A percentile compares a stretch with the other conserved stretches of the same genome.
These are phyloP conservation scores for Fusarium sp. DNA, from an alignment of 2,329 filamentous ascomycete genomes.

Conservation along the genomic window DNA sequence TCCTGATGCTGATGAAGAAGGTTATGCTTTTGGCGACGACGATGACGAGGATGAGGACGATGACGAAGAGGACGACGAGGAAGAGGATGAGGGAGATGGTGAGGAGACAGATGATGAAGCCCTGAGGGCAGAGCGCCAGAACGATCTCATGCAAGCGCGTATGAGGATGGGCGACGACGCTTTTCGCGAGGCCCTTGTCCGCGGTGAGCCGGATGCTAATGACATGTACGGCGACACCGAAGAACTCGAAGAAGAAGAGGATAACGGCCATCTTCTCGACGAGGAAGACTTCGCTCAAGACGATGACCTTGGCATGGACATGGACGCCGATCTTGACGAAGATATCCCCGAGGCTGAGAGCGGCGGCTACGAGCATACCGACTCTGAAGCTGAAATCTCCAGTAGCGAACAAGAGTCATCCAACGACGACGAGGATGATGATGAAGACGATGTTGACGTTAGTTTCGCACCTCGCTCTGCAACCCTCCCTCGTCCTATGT, in stretches of 20 bases:
- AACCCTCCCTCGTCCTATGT: slow-evolving; percentile 48
- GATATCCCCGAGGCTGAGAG: slow-evolving; percentile 73
- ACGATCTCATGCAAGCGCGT: slow-evolving; percentile 59
- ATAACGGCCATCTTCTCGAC: slow-evolving; percentile 67
- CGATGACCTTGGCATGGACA: slow-evolving; percentile 53
- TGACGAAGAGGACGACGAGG: slow-evolving; percentile 56
- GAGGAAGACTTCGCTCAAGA: slow-evolving; percentile 66
- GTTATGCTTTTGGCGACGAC: slow-evolving; percentile 60
- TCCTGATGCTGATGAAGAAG: slow-evolving; percentile 70
- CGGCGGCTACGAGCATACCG: slow-evolving; percentile 79
- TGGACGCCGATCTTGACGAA: slow-evolving; percentile 76
- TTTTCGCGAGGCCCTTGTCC: slow-evolving; percentile 66
- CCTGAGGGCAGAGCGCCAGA: slow-evolving; percentile 56
- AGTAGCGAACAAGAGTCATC: slow-evolving; percentile 58
- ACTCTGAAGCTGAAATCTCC: slow-evolving; percentile 73
- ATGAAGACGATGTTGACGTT: slow-evolving; percentile 45
- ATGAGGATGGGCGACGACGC: slow-evolving; percentile 70
- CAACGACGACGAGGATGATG: slow-evolving; percentile 46
- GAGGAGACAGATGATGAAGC: slow-evolving; percentile 53
- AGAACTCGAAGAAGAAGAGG: slow-evolving; percentile 65
- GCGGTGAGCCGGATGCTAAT: slow-evolving; percentile 58
- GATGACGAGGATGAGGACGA: slow-evolving; percentile 55
- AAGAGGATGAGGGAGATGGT: slow-evolving; percentile 51
- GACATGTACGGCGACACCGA: slow-evolving; percentile 65
- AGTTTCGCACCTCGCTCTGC: slow-evolving; percentile 54